These are phyloP conservation scores for Penicillium robsamsonii DNA, from an alignment of 495 filamentous ascomycete species.

Conservation along the genomic window DNA sequence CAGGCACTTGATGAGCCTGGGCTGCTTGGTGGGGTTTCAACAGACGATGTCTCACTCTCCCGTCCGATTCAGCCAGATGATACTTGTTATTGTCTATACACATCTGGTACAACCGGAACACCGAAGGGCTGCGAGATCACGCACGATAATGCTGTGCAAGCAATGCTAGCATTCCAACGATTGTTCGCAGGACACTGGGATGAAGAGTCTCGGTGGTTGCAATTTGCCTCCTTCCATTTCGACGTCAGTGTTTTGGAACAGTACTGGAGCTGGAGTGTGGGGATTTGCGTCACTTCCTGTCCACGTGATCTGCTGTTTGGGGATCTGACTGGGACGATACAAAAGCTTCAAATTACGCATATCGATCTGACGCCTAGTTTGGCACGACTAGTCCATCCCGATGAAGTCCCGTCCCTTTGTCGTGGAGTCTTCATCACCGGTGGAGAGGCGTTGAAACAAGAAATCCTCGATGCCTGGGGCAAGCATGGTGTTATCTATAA, in stretches of 20 bases:
- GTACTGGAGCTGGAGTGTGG: constrained; percentile 86
- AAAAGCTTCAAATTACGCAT: constrained; percentile 73
- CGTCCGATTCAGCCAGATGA: constrained; percentile 63
- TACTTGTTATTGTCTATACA: constrained; percentile 92
- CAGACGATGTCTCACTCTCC: constrained; percentile 17
- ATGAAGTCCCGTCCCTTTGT: constrained; percentile 33
- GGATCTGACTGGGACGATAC: constrained; percentile 69
- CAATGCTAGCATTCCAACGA: constrained; percentile 46
- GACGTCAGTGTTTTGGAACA: constrained; percentile 86
- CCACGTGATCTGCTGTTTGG: constrained; percentile 76
- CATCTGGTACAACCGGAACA: constrained; percentile 94
- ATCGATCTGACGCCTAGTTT: constrained; percentile 61
- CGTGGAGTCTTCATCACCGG: constrained; percentile 42
- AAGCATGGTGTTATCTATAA: constrained; percentile 42
- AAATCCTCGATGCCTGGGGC: constrained; percentile 47
- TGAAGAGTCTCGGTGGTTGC: constrained; percentile 67
- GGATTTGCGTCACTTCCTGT: constrained; percentile 74
- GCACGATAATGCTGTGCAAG: constrained; percentile 38
- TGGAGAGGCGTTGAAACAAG: constrained; percentile 47
- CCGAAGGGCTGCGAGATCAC: constrained; percentile 89
- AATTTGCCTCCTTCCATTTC: constrained; percentile 88
- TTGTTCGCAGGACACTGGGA: constrained; percentile 50
- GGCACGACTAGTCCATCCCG: constrained; percentile 42
- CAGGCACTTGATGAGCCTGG: constrained; percentile 35
- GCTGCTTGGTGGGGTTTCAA: constrained; percentile 22